Base-by-base conservation (phyloP, 192 early-diverging fungal species). In the Podila verticillata region DNA sequence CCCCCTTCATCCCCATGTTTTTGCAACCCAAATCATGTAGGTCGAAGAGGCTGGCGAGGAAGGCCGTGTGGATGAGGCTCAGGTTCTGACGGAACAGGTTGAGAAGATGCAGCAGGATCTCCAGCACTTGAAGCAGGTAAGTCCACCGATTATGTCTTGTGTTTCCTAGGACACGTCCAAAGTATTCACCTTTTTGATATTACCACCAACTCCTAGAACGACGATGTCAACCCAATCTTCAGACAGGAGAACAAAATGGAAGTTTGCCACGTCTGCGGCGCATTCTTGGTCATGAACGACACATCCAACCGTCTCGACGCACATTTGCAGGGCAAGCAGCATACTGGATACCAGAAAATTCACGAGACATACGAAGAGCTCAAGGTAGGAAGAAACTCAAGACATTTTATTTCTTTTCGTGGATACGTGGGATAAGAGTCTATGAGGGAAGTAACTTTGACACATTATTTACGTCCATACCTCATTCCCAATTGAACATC, bases 231-330 rank as follows among this genome's bases (percentile, higher is more conserved):
- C 57, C 90, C 90, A 12, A 84, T 92, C 79, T 89, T 90, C 49
- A 87, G 91, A 61, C 88, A 90, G 61, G 92, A 94, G 32, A 91
- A 92, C 70, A 84, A 89, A 24, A 89, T 95, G 84, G 88, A 92
- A 63, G 91, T 96, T 26, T 96, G 95, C 74, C 89, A 93, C 62
- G 92, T 96, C 30, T 96, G 95, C 79, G 92, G 92, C 48, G 95
- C 94, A 7, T 92, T 94, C 48, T 79, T 96, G 63, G 95, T 96
- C 47, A 90, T 91, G 54, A 93, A 93, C 70, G 95, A 96, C 70
- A 89, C 93, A 22, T 87, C 92, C n/a, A 91, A 94, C 72, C 84
- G 93, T 15, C 84, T 94, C 74, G 92, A 93, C 67, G 93, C 94
- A 34, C 95, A 96, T 80, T 86, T 91, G 44, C 89, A 92, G 39